Percentiles rank a stretch among this genome's conserved stretches.
These are phyloP conservation scores for Phytomonas serpens DNA, from an alignment of 208 protist species.

Conservation along the genomic window DNA sequence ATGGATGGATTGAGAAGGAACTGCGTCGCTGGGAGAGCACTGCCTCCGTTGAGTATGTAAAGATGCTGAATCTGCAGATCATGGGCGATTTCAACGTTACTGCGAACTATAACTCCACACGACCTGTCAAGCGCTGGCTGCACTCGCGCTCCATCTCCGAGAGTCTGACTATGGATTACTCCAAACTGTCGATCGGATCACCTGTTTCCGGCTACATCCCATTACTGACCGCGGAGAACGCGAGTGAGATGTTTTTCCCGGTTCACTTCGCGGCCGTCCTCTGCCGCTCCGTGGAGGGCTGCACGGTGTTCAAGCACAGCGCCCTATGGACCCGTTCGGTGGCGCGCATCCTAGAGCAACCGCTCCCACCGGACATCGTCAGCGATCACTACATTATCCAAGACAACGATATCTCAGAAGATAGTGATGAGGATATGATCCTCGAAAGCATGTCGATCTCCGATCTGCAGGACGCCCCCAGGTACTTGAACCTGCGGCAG, in stretches of 20 bases:
- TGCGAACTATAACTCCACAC: neutral
- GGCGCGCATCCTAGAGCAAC: conserved; percentile 53
- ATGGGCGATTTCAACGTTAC: conserved; percentile 17
- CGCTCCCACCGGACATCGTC: conserved; percentile 61
- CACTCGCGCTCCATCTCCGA: conserved; percentile 13
- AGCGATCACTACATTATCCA: conserved; percentile 39
- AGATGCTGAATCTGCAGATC: conserved; percentile 48
- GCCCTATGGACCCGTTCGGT: conserved; percentile 74
- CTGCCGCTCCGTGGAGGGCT: conserved; percentile 68
- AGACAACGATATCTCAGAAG: conserved; percentile 24
- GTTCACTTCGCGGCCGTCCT: conserved; percentile 75
- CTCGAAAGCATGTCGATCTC: conserved; percentile 17
- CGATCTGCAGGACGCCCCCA: conserved; percentile 11
- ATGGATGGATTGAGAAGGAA: conserved; percentile 81
- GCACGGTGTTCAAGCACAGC: conserved; percentile 74
- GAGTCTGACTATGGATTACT: conserved; percentile 11
- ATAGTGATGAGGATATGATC: conserved; percentile 32
- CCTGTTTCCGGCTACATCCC: neutral
- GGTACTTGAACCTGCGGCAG: conserved; percentile 16
- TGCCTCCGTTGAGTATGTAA: conserved; percentile 46
- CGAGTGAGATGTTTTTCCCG: conserved; percentile 52
- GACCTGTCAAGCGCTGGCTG: neutral
- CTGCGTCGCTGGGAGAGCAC: conserved; percentile 68
- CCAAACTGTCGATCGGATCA: neutral
- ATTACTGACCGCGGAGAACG: neutral